These are phyloP conservation scores for Pseudogymnoascus sp. DNA, from an alignment of 2,329 filamentous ascomycete species.

Conservation along the genomic window DNA sequence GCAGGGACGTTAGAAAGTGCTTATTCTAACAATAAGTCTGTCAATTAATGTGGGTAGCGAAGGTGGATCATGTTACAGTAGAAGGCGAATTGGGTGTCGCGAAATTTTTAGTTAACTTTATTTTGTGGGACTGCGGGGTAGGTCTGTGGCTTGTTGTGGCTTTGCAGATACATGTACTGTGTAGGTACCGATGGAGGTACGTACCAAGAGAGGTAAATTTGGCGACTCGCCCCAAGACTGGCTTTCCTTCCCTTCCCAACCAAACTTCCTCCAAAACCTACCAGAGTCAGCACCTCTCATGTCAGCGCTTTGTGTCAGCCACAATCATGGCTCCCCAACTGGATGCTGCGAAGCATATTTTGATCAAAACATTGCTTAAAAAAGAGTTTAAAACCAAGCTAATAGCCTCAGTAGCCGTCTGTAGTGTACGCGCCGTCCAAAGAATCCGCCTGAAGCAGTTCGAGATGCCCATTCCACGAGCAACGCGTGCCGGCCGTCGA, in stretches of 20 bases:
- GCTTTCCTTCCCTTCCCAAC: no score
- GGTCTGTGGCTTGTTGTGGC: background rate
- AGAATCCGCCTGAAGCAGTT: no score
- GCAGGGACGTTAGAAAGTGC: no score
- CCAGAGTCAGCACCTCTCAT: no score
- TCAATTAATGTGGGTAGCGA: no score
- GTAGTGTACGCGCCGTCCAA: background rate
- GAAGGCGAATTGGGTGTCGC: background rate
- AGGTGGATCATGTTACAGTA: no score
- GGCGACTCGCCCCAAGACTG: no score
- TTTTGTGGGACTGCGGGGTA: background rate
- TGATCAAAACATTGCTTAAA: slow-evolving; percentile 20
- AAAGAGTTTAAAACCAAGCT: slow-evolving; percentile 20
- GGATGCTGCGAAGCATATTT: slow-evolving; percentile 16
- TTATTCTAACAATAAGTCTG: no score
- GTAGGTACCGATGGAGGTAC: background rate
- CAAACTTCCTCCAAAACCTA: no score
- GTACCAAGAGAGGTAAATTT: background rate
- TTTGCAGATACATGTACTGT: background rate
- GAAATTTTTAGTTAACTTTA: background rate
- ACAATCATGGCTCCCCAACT: slow-evolving; percentile 9
- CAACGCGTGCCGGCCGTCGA: no score
- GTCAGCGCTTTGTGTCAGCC: no score
- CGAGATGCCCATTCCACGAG: no score
- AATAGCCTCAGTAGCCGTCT: slow-evolving; percentile 20